Evolutionary conservation across 1,284 basidiomycete genomes (phyloP).

Genomic region (Sanguinoderma infundibulare): DNA sequence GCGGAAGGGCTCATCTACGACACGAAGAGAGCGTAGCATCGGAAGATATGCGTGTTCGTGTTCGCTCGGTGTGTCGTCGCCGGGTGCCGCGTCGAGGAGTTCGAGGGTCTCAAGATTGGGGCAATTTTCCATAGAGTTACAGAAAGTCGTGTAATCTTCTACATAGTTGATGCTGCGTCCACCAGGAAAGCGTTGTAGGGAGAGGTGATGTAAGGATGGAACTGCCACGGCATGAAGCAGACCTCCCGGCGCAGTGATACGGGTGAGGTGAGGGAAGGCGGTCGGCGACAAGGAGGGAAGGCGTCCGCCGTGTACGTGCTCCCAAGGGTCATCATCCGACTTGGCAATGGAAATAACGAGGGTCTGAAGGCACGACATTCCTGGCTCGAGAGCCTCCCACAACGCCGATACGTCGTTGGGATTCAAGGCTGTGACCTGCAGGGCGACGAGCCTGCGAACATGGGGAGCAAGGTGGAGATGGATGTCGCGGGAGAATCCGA

Average conservation of each 20-base stretch:
- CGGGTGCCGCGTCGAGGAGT: background rate
- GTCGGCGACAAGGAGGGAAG: background rate
- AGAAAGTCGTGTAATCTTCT: background rate
- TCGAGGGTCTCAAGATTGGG: background rate
- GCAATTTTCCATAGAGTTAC: background rate
- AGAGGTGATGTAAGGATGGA: background rate
- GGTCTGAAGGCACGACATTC: background rate
- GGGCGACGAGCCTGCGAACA: background rate
- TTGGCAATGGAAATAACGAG: background rate
- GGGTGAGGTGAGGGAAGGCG: background rate
- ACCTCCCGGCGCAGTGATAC: background rate
- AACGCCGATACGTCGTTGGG: background rate
- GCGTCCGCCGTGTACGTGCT: too few relatives aligned
- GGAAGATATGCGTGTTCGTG: background rate
- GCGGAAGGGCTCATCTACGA: background rate
- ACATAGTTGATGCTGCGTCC: background rate
- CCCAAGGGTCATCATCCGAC: background rate
- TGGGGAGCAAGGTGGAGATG: background rate
- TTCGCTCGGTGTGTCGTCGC: background rate
- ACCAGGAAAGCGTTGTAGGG: background rate
- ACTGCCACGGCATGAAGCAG: background rate
- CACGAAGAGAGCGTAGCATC: background rate
- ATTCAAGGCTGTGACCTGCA: background rate
- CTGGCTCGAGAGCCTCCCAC: background rate
- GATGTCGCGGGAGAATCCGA: background rate